Percentiles rank a stretch among this genome's conserved stretches.
These are phyloP conservation scores for Penicillium bovifimosum DNA, from an alignment of 495 filamentous ascomycete genomes.

Conservation along the genomic window DNA sequence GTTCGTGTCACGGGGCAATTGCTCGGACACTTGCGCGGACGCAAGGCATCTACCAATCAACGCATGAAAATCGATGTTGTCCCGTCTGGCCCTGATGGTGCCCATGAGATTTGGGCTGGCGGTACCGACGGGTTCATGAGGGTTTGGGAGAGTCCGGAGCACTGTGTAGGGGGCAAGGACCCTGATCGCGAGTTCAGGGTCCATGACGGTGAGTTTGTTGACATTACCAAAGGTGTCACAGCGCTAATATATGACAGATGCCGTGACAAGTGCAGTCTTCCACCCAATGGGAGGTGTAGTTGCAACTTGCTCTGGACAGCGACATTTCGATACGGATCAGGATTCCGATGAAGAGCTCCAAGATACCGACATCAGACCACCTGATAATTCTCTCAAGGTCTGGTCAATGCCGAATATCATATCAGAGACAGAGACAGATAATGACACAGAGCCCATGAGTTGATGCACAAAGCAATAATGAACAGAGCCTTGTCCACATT, in stretches of 20 bases:
- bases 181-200: slow-evolving; percentile 55
- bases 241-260: slow-evolving; percentile 34
- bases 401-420: slow-evolving; percentile 46
- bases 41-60: slow-evolving; percentile 70
- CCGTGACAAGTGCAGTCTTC: slow-evolving; percentile 58
- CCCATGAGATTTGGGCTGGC: slow-evolving; percentile 79
- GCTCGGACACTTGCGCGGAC: slow-evolving; percentile 65
- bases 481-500: neutral
- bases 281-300: slow-evolving; percentile 63
- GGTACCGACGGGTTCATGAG: slow-evolving; percentile 72
- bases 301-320: slow-evolving; percentile 70
- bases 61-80: slow-evolving; percentile 68
- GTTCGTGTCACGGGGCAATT: slow-evolving; percentile 64
- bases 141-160: slow-evolving; percentile 64
- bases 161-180: slow-evolving; percentile 46
- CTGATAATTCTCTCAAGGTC: slow-evolving; percentile 60
- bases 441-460: neutral
- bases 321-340: slow-evolving; percentile 23
- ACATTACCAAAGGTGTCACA: neutral
- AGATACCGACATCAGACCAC: neutral
- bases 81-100: slow-evolving; percentile 36
- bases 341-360: slow-evolving; percentile 5
- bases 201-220: slow-evolving; percentile 42
- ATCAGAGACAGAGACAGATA: neutral
- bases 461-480: neutral